These are phyloP conservation scores for Fraxinus latifolia DNA, from an alignment of 305 asterid species.

Conservation along the genomic window DNA sequence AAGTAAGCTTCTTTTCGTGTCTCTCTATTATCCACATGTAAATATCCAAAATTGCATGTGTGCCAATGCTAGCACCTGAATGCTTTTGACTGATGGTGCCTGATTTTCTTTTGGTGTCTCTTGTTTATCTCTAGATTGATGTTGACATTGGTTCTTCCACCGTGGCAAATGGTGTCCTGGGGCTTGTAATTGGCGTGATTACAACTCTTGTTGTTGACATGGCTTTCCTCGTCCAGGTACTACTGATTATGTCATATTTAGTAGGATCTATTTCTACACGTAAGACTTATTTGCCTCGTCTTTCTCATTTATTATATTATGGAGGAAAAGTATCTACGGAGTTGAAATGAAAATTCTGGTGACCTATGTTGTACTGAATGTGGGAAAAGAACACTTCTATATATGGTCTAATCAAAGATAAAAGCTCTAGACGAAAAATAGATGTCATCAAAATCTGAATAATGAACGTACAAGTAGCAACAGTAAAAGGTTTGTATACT, in stretches of 20 bases:
- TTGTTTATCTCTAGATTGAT: conserved; percentile 52
- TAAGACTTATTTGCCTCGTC: background rate
- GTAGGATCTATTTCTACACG: background rate
- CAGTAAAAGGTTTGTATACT: background rate
- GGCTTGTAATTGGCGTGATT: conserved; percentile 20
- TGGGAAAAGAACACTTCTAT: background rate
- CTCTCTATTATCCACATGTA: background rate
- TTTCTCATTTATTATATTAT: background rate
- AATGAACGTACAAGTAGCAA: no score
- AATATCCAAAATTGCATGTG: conserved; percentile 1
- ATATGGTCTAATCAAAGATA: background rate
- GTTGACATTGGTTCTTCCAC: conserved; percentile 95
- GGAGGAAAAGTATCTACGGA: background rate
- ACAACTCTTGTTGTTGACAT: conserved; percentile 77
- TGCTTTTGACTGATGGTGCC: conserved; percentile 4
- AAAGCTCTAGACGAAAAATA: background rate
- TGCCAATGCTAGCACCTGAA: background rate
- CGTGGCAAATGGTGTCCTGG: conserved; percentile 92
- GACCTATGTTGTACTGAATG: background rate
- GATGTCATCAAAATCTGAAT: background rate
- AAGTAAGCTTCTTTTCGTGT: background rate
- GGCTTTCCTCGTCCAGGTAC: conserved; percentile 96
- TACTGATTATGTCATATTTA: background rate
- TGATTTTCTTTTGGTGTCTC: conserved; percentile 5
- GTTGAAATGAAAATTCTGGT: background rate